Evolutionary conservation across 768 basidiomycete genomes (phyloP).

Genomic region (Termitomyces sp.): DNA sequence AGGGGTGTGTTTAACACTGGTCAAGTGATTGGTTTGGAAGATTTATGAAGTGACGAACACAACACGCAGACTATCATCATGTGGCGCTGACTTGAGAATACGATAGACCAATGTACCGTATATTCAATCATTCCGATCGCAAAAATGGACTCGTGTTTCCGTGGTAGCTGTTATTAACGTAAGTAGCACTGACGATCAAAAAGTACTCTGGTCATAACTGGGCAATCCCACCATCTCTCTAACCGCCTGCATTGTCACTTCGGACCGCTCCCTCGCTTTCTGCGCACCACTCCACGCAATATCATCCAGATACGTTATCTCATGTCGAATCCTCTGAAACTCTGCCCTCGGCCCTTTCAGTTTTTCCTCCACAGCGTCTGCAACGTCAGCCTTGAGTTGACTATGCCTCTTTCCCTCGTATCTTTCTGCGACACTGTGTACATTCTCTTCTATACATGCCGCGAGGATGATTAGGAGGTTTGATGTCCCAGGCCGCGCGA

Average conservation of each 20-base stretch:
- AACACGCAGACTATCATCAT: background rate
- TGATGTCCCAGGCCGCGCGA: constrained; percentile 71
- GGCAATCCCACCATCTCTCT: constrained; percentile 55
- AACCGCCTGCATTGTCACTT: constrained; percentile 60
- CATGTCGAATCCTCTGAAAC: constrained; percentile 57
- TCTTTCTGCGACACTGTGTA: constrained; percentile 36
- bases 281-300: constrained; percentile 61
- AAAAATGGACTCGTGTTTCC: background rate
- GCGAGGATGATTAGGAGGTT: constrained; percentile 79
- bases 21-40: no score
- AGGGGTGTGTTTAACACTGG: no score
- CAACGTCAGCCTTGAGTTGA: constrained; percentile 67
- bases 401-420: constrained; percentile 57
- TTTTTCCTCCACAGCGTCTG: constrained; percentile 63
- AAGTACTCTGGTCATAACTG: background rate
- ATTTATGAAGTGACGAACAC: background rate
- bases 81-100: background rate
- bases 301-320: constrained; percentile 51
- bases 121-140: background rate
- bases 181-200: background rate
- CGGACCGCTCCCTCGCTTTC: constrained; percentile 57
- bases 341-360: constrained; percentile 63
- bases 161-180: background rate
- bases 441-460: constrained; percentile 54
- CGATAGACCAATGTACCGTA: background rate